These are phyloP conservation scores for Lichenothelia convexa DNA, from an alignment of 495 filamentous ascomycete species.

Conservation along the genomic window DNA sequence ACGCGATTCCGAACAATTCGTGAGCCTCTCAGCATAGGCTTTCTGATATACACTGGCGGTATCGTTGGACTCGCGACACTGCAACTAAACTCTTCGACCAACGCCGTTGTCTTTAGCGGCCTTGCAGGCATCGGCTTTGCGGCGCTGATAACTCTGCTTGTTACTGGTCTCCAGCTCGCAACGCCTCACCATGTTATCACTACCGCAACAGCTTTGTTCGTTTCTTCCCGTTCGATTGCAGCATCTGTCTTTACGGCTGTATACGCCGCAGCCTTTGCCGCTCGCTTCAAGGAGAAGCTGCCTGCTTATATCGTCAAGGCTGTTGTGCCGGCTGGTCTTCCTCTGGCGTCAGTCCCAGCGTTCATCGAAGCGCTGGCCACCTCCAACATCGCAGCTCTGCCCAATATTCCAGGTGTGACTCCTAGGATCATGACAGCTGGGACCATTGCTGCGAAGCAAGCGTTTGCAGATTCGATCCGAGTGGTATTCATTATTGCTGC, in stretches of 20 bases:
- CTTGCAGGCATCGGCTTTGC: no score
- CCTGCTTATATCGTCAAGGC: slow-evolving; percentile 7
- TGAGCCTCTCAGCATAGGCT: no score
- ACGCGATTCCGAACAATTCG: no score
- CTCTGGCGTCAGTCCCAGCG: slow-evolving; percentile 1
- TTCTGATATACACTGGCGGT: no score
- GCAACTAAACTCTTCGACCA: no score
- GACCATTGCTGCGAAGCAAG: slow-evolving; percentile 6
- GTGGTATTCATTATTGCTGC: slow-evolving; percentile 10
- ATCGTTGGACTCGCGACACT: no score
- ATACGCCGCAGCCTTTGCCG: slow-evolving; percentile 8
- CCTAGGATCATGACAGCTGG: slow-evolving; percentile 1
- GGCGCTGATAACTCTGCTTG: slow-evolving; percentile 9
- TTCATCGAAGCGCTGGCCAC: slow-evolving; percentile 4
- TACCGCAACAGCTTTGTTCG: slow-evolving; percentile 6
- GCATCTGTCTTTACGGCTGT: slow-evolving; percentile 6
- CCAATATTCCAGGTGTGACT: slow-evolving; percentile 8
- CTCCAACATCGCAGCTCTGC: slow-evolving; percentile 5
- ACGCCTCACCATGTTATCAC: slow-evolving; percentile 9
- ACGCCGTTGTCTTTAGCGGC: no score
- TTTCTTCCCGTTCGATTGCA: slow-evolving; percentile 6
- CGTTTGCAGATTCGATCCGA: slow-evolving; percentile 4
- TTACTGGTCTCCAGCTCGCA: slow-evolving; percentile 8
- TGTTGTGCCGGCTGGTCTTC: slow-evolving; percentile 6
- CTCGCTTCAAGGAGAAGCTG: slow-evolving; percentile 6